Evolutionary conservation across 306 rosid genomes (phyloP), one percentile per base, ranked within the genome.

Genomic region (Medicago truncatula): DNA sequence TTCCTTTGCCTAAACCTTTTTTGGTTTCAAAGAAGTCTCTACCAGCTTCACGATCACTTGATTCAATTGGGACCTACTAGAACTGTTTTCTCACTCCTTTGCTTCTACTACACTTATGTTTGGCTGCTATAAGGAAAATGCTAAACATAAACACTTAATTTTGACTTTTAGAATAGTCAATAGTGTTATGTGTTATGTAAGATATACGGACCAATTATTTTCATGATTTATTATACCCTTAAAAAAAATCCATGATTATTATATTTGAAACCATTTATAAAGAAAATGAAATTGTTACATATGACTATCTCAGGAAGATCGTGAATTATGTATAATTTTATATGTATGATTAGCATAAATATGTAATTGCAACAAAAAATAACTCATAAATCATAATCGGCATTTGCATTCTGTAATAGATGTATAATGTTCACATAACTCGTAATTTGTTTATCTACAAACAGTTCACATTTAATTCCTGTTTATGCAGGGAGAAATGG

Each of bases 401-500:
- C 76, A 50, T 63, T 65, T 82, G 62, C 76, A 71, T 63, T 72
- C 50, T 70, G 73, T 74, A 25, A 43, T 47, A 64, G 56, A 83
- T 75, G 67, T 63, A 50, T 62, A 46, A 15, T 78, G 14, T 75
- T 61, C 65, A 38, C 15, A 16, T 15, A 21, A 50, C 58, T 15
- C 15, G 13, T 34, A 60, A 18, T n/a, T 44, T 40, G 5, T 71
- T 66, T 67, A 56, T 59, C 80, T 69, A 38, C 63, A 67, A 66
- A 16, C 31, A 74, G 53, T 76, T 72, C 21, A 43, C 68, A 59
- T 58, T 65, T 67, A 70, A 67, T 67, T 25, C 31, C 11, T 71
- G 6, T 59, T 76, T 66, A 44, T 68, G 56, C 74, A 95, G 99
- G 99, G 21, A 90, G 81, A 82, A 88, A 71, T 72, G 97, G 97